Evolutionary conservation across 331 rosid genomes (phyloP).

Genomic region (Phaseolus coccineus): DNA sequence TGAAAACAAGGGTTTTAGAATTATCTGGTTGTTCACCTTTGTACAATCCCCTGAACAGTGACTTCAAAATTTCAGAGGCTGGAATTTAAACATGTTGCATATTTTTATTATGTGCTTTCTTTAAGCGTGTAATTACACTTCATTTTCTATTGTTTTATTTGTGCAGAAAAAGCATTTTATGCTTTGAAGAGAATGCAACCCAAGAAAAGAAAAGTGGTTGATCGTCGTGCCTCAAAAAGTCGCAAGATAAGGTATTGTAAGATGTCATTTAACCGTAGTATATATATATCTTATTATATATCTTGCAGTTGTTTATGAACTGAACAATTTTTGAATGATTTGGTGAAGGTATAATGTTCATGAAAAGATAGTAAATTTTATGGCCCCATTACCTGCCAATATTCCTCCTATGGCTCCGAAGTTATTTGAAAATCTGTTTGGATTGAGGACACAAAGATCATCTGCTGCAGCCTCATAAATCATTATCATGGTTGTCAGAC

Average conservation of each 20-base stretch:
- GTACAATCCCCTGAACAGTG: neutral
- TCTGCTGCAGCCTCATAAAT: slow-evolving; percentile 48
- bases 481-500: slow-evolving; percentile 22
- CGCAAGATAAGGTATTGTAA: slow-evolving; percentile 80
- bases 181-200: slow-evolving; percentile 71
- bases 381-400: slow-evolving; percentile 67
- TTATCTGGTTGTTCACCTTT: neutral
- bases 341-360: slow-evolving; percentile 76
- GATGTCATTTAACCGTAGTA: neutral
- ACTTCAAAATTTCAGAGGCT: neutral
- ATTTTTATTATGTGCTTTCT: no score
- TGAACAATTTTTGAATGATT: slow-evolving; percentile 30
- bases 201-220: slow-evolving; percentile 86
- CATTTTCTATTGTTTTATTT: slow-evolving; percentile 21
- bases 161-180: slow-evolving; percentile 71
- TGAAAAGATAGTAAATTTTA: slow-evolving; percentile 89
- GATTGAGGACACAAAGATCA: slow-evolving; percentile 57
- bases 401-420: slow-evolving; percentile 71
- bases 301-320: neutral
- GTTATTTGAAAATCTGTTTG: slow-evolving; percentile 73
- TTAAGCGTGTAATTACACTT: slow-evolving; percentile 13
- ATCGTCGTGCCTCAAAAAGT: slow-evolving; percentile 89
- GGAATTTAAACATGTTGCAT: neutral
- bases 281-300: neutral
- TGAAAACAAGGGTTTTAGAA: neutral